Base-by-base conservation (phyloP, 306 rosid species). In the Fragaria vesca region DNA sequence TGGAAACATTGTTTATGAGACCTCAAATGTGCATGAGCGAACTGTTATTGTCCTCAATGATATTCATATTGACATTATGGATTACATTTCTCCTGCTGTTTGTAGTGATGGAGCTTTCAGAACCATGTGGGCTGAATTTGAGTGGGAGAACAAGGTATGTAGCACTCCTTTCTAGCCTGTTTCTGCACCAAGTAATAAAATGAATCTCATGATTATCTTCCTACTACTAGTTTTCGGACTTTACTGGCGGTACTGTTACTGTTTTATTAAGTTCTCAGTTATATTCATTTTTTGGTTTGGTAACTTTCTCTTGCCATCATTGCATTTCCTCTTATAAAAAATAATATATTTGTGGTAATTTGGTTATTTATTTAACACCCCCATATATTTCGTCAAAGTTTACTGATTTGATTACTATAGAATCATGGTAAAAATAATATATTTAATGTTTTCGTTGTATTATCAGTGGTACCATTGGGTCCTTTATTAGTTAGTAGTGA, bases 91-190 rank as follows among this genome's bases (percentile, higher is more conserved):
- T 78, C 93, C 96, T 61, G 93, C 96, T 32, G 78, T 82, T 47
- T 91, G 96, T 82, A 83, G 86, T 66, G 96, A 91, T 75, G 88
- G 69, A 76, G 89, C 89, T 71, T 91, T 91, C 69, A 84, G 93
- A 81, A 87, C 93, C 13, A 91, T 91, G 96, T 91, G 96, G 96
- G 96, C 96, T 38, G 96, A 91, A 69, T 91, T 91, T 84, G 96
- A 91, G 74, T 91, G 96, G 96, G 96, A 91, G 78, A 91, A 91
- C 89, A 91, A 91, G 96, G 96, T 89, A 87, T 55, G 12, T 38
- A 12, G 45, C 45, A 42, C 45, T 42, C 45, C 10, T 42, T 73
- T 34, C n/a, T 73, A 67, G 34, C 48, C 0, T 26, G 45, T 5
- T 42, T 42, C 10, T 42, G 45, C 10, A 42, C 45, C 45, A 42